Base-by-base conservation (phyloP, 805 yeast genomes). In the Lachancea waltii region DNA sequence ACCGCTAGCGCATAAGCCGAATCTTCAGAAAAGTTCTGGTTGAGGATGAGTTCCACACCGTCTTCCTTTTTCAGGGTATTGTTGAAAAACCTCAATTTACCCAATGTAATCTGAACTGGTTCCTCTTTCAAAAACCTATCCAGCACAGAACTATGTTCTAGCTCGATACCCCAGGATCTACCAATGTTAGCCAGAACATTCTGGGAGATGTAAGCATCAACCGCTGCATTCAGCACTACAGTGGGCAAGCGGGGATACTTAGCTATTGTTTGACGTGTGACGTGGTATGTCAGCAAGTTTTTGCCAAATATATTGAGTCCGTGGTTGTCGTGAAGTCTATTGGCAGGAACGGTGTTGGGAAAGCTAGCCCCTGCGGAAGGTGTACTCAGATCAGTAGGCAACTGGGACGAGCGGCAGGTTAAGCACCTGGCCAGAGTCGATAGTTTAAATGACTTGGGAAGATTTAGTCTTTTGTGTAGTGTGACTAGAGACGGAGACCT, bases 181-280 rank as follows among this genome's bases (percentile, higher is more conserved):
- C 87, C 96, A 18, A 87, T 66, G 35, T 72, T 73, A 25, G 75
- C 66, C 41, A 92, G 67, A 0, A 86, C 72, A 11, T 69, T 72
- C 24, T 76, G 73, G 3, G 90, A 84, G 54, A 83, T 72, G 56
- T 78, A 84, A 1, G 92, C 73, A 48, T 84, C 81, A 7, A 83
- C 79, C 0, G 95, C 85, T 5, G 79, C 77, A 50, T 79, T 76
- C 40, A 86, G 72, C 19, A 89, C 81, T 7, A 77, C 73, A 44
- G 81, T 72, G 13, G 99, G 98, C 35, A 92, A 70, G 58, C 99
- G 76, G 38, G 99, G 99, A 59, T 87, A 87, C 47, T 73, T 77
- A 35, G 79, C 62, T 50, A 86, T 65, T 42, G 90, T 67, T 49
- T 82, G 66, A 59, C 86, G 95, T 15, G 83, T 71, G 3, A 79